Percentiles rank a stretch among this genome's conserved stretches.
Evolutionary conservation across 2,329 filamentous ascomycete species (phyloP).

Genomic region (Diaporthe capsici): DNA sequence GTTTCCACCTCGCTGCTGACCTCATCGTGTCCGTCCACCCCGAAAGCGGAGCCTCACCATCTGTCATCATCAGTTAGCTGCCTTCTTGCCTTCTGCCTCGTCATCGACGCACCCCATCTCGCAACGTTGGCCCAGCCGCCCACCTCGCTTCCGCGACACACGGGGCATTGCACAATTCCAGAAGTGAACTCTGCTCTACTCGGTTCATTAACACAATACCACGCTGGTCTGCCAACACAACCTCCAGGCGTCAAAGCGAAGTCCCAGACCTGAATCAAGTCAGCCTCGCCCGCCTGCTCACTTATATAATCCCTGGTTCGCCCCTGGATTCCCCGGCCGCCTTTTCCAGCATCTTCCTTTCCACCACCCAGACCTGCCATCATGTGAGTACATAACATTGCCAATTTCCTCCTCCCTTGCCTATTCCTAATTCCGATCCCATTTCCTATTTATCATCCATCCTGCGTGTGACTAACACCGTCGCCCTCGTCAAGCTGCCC

Average conservation of each 20-base stretch:
- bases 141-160: conserved; percentile 11
- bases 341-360: conserved; percentile 43
- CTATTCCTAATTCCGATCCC: neutral
- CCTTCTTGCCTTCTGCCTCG: conserved; percentile 36
- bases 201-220: conserved; percentile 15
- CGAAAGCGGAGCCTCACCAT: conserved; percentile 43
- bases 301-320: conserved; percentile 35
- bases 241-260: neutral
- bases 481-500: neutral
- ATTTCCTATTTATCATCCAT: conserved; percentile 24
- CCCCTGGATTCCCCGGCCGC: conserved; percentile 38
- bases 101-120: conserved; percentile 37
- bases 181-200: conserved; percentile 10
- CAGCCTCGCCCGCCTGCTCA: conserved; percentile 28
- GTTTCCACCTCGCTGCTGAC: conserved; percentile 17
- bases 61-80: conserved; percentile 34
- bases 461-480: conserved; percentile 33
- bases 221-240: conserved; percentile 17
- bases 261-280: conserved; percentile 33
- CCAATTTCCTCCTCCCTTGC: conserved; percentile 37
- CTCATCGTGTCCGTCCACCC: conserved; percentile 27
- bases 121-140: conserved; percentile 1
- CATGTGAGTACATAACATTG: conserved; percentile 42
- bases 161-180: conserved; percentile 25
- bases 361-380: conserved; percentile 27